Conservation (phyloP, 2,329 filamentous ascomycete genomes). For the Dothideomycetes sp. region DNA sequence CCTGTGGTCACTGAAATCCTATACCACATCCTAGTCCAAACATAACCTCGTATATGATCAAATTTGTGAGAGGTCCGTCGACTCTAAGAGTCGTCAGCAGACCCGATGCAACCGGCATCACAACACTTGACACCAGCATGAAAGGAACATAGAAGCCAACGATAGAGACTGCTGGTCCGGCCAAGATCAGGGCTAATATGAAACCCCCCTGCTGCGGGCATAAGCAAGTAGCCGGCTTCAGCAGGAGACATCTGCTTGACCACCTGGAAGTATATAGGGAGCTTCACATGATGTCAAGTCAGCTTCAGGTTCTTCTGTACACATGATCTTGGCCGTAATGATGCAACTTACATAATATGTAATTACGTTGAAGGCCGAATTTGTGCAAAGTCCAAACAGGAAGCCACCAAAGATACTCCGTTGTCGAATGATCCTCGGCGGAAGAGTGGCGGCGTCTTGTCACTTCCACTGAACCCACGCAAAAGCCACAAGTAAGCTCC, state of each 20-base stretch:
- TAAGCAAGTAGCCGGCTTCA: slow-evolving; percentile 10
- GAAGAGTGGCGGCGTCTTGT: slow-evolving; percentile 22
- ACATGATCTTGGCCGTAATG: no score
- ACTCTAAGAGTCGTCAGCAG: slow-evolving; percentile 22
- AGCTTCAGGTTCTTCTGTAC: not conserved
- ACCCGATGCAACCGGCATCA: slow-evolving; percentile 23
- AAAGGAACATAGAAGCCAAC: slow-evolving; percentile 25
- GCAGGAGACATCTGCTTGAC: slow-evolving; percentile 11
- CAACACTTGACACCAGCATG: slow-evolving; percentile 21
- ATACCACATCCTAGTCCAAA: slow-evolving; percentile 21
- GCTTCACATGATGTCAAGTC: not conserved
- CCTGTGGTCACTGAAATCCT: slow-evolving; percentile 21
- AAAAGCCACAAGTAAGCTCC: slow-evolving; percentile 21
- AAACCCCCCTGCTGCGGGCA: slow-evolving; percentile 6
- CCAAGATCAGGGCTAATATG: slow-evolving; percentile 8
- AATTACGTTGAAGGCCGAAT: not conserved
- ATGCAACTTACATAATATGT: not conserved
- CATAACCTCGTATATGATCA: slow-evolving; percentile 20
- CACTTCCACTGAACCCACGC: slow-evolving; percentile 18
- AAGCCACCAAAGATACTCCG: slow-evolving; percentile 16
- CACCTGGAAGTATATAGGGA: slow-evolving; percentile 26
- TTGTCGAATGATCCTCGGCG: slow-evolving; percentile 21
- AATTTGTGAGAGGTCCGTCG: slow-evolving; percentile 13
- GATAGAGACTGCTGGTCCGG: slow-evolving; percentile 8
- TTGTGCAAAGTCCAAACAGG: slow-evolving; percentile 9